Evolutionary conservation across 768 basidiomycete genomes (phyloP).

Genomic region (button mushroom (Agaricus bisporus)): DNA sequence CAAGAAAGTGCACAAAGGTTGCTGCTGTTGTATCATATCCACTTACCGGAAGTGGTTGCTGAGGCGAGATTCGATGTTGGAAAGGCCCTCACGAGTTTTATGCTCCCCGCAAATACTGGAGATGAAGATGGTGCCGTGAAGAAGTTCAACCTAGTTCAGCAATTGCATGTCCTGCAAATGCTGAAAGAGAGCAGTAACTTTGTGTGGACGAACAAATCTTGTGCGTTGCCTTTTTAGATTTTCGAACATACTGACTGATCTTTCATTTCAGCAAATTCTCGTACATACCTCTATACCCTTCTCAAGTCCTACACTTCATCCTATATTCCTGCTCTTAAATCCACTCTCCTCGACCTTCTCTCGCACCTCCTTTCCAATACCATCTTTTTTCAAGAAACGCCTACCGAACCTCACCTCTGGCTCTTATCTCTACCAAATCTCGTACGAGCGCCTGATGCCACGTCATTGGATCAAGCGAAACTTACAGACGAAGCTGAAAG

Average conservation of each 20-base stretch:
- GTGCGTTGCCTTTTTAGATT: constrained; percentile 32
- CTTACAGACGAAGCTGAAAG: constrained; percentile 51
- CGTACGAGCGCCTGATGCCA: constrained; percentile 26
- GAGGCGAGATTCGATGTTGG: constrained; percentile 86
- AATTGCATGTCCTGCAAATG: constrained; percentile 72
- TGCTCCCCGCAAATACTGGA: constrained; percentile 11
- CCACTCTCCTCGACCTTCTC: constrained; percentile 44
- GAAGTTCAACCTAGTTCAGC: constrained; percentile 43
- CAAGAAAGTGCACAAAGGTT: constrained; percentile 77
- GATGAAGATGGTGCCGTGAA: constrained; percentile 17
- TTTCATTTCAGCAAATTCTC: constrained; percentile 19
- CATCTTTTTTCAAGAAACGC: constrained; percentile 76
- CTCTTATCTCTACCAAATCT: constrained; percentile 54
- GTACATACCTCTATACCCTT: constrained; percentile 69
- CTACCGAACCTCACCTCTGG: constrained; percentile 70
- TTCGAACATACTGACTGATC: neutral
- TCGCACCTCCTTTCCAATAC: constrained; percentile 60
- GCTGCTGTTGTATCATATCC: constrained; percentile 80
- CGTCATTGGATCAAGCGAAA: constrained; percentile 45
- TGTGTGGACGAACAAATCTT: constrained; percentile 67
- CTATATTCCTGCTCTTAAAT: constrained; percentile 38
- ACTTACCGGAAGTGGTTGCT: constrained; percentile 64
- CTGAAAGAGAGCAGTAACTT: constrained; percentile 79
- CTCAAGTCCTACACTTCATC: constrained; percentile 55
- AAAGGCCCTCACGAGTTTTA: constrained; percentile 57